Evolutionary conservation across 164 flowering plant genomes (phyloP), one percentile per base, ranked within the genome.

Genomic region (Stephania japonica): DNA sequence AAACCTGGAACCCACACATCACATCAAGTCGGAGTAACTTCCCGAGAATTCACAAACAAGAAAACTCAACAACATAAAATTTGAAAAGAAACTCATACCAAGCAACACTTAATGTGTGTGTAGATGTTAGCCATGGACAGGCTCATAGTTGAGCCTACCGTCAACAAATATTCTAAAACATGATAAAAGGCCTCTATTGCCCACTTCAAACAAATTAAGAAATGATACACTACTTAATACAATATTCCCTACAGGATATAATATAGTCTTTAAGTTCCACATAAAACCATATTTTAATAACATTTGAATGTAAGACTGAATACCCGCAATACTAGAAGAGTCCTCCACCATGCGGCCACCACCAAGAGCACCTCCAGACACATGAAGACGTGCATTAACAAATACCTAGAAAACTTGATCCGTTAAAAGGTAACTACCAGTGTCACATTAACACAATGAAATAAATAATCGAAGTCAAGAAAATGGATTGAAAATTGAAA

Each of bases 291-390:
- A 69, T 13, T 6, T 32, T 62, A 63, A 69, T 61, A 63, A 38
- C 26, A 21, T 27, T 25, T 3, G 49, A 65, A 61, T 47, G 50
- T 69, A 76, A 6, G 24, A 21, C 12, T 63, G 12, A 41, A 44
- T 72, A 96, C 99, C 99, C 83, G 99, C 99, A 69, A 96, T 84
- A 84, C 97, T 96, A 44, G 98, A 96, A 61, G 97, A 93, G 78
- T 96, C 99, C 82, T 96, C 99, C 42, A 96, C 99, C 97, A 92
- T 93, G 38, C 98, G 97, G 25, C 98, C 99, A 67, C 99, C 99
- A 83, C 99, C 99, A 81, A 96, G 98, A 49, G 98, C 97, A 73
- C 99, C 99, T 70, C 99, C 99, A 79, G 99, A 96, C 42, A 96
- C 99, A 87, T 96, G 99, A 6, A 96, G 94, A 23, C 99, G 85